A percentile compares a stretch with the other conserved stretches of the same genome.
Conservation (phyloP, 768 basidiomycete genomes). For the Tricholoma terreum region DNA sequence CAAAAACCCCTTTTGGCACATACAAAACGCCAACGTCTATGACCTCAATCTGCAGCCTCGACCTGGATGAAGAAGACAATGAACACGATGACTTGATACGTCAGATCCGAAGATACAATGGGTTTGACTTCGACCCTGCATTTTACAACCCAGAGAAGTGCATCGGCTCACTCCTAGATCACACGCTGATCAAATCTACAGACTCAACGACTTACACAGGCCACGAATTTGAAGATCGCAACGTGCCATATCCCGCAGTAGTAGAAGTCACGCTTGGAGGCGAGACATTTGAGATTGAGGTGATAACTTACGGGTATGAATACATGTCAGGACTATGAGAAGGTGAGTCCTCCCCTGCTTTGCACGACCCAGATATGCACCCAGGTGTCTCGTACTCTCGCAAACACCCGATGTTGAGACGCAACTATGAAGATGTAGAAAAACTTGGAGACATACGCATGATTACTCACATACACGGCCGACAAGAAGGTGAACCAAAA, state of each 20-base stretch:
- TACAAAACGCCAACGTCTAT: too few species aligned
- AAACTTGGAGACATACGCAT: background rate
- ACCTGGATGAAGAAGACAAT: too few species aligned
- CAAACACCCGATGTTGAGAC: too few species aligned
- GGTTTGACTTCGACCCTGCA: too few species aligned
- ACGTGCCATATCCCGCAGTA: slow-evolving; percentile 10
- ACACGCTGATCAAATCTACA: background rate
- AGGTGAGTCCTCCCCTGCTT: background rate
- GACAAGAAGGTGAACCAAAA: too few species aligned
- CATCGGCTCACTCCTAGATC: background rate
- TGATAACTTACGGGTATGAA: slow-evolving; percentile 8
- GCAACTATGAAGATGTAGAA: background rate
- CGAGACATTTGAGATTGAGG: slow-evolving; percentile 25
- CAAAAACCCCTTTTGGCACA: too few species aligned
- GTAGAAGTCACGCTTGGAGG: slow-evolving; percentile 4
- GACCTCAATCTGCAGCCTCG: too few species aligned
- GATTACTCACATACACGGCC: slow-evolving; percentile 5
- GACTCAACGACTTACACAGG: slow-evolving; percentile 1
- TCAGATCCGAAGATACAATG: too few species aligned
- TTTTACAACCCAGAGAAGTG: background rate
- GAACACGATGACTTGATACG: too few species aligned
- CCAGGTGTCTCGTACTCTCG: too few species aligned
- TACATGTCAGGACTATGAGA: slow-evolving; percentile 16
- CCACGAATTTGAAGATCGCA: slow-evolving; percentile 3
- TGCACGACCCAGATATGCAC: too few species aligned